These are phyloP conservation scores for Grigorovia humatica DNA, from an alignment of 805 yeast species.

Conservation along the genomic window DNA sequence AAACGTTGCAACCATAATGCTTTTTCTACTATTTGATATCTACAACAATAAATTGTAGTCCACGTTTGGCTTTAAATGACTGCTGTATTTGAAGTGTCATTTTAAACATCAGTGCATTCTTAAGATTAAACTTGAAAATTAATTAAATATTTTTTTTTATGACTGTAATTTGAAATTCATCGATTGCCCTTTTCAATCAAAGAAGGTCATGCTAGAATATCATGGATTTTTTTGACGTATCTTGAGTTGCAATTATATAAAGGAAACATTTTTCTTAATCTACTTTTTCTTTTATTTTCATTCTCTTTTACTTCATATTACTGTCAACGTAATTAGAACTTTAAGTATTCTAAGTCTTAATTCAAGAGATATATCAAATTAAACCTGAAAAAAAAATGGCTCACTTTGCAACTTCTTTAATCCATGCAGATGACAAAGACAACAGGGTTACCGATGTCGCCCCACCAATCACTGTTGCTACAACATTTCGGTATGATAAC, in stretches of 20 bases:
- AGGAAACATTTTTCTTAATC: no score
- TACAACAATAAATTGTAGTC: background rate
- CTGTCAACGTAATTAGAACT: no score
- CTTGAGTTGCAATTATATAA: no score
- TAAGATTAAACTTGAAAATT: background rate
- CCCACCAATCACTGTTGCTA: conserved; percentile 70
- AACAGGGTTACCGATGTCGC: conserved; percentile 52
- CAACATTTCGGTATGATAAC: conserved; percentile 59
- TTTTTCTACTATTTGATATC: background rate
- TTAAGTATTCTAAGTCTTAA: no score
- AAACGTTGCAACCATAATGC: background rate
- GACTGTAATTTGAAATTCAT: background rate
- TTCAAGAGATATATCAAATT: no score
- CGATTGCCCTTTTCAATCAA: background rate
- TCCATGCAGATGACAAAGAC: conserved; percentile 60
- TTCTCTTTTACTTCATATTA: no score
- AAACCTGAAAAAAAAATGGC: conserved; percentile 1
- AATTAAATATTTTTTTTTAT: background rate
- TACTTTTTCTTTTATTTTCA: no score
- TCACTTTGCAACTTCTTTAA: conserved; percentile 39
- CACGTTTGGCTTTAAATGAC: background rate
- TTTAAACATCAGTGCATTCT: background rate
- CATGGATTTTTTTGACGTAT: background rate
- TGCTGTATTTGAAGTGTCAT: background rate
- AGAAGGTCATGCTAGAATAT: background rate